These are phyloP conservation scores for Aspergillus carbonarius DNA, from an alignment of 2,329 filamentous ascomycete species.

Conservation along the genomic window DNA sequence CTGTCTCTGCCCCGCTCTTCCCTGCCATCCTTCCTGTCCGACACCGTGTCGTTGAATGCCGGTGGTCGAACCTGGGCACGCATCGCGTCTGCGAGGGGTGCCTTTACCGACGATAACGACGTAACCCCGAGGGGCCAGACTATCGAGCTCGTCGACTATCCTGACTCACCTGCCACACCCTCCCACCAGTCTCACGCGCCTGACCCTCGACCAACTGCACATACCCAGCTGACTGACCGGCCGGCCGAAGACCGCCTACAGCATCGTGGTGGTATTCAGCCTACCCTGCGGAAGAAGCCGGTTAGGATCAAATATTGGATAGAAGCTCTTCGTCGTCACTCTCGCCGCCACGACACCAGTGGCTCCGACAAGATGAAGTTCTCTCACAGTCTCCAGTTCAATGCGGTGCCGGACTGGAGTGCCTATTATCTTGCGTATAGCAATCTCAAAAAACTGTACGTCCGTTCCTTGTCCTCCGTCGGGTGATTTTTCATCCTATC, in stretches of 20 bases:
- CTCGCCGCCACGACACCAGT: slow-evolving; percentile 15
- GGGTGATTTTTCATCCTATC: background rate
- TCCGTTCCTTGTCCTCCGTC: slow-evolving; percentile 21
- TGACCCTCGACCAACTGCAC: slow-evolving; percentile 4
- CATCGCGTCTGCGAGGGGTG: slow-evolving; percentile 29
- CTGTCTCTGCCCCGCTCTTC: slow-evolving; percentile 1
- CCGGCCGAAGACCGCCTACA: background rate
- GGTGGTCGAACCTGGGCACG: slow-evolving; percentile 23
- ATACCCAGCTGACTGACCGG: background rate
- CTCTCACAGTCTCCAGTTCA: slow-evolving; percentile 98
- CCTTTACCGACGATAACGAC: slow-evolving; percentile 16
- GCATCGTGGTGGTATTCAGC: background rate
- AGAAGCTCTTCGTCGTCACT: slow-evolving; percentile 32
- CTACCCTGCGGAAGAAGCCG: slow-evolving; percentile 9
- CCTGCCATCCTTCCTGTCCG: slow-evolving; percentile 5
- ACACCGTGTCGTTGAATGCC: slow-evolving; percentile 31
- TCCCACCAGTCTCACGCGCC: slow-evolving; percentile 7
- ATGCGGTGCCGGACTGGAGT: slow-evolving; percentile 99
- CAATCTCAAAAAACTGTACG: slow-evolving; percentile 96
- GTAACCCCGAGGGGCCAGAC: slow-evolving; percentile 24
- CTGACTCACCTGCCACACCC: slow-evolving; percentile 12
- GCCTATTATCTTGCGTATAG: slow-evolving; percentile 97
- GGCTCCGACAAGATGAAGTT: slow-evolving; percentile 93
- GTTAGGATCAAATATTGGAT: slow-evolving; percentile 33
- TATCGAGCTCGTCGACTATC: slow-evolving; percentile 35